Evolutionary conservation across 305 asterid genomes (phyloP).

Genomic region (Rubia tinctorum): DNA sequence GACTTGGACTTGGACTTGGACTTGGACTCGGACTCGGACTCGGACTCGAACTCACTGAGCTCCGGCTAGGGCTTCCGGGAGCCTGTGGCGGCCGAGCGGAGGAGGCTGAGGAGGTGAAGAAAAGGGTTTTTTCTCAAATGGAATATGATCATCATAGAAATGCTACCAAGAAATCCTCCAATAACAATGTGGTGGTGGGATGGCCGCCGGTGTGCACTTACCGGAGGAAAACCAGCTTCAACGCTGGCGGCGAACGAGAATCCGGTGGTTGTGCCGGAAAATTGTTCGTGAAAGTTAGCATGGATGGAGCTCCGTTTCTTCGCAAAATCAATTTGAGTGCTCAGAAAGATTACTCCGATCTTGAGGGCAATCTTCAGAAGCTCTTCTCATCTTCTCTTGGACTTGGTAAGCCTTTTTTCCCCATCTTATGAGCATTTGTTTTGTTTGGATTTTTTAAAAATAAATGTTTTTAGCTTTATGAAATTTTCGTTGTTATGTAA

Average conservation of each 20-base stretch:
- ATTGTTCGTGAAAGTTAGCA: slow-evolving; percentile 75
- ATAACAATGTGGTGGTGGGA: slow-evolving; percentile 45
- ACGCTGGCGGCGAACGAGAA: not conserved
- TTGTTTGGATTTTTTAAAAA: not conserved
- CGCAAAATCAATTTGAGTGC: slow-evolving; percentile 63
- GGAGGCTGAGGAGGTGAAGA: slow-evolving; percentile 50
- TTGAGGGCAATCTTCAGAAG: slow-evolving; percentile 47
- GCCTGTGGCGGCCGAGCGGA: slow-evolving; percentile 22
- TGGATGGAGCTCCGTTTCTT: slow-evolving; percentile 90
- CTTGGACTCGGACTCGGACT: slow-evolving; percentile 38
- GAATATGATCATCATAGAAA: slow-evolving; percentile 6
- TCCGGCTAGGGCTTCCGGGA: slow-evolving; percentile 75
- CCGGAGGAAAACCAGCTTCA: slow-evolving; percentile 43
- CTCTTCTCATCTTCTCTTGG: slow-evolving; percentile 51
- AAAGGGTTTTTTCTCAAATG: slow-evolving; percentile 53
- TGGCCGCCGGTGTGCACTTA: slow-evolving; percentile 88
- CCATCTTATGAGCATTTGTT: not conserved
- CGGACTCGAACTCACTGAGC: slow-evolving; percentile 73
- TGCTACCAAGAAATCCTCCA: not conserved
- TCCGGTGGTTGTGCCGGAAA: slow-evolving; percentile 20
- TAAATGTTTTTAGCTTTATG: too few species aligned
- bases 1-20: slow-evolving; percentile 33
- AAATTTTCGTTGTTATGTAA: too few species aligned
- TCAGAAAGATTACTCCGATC: slow-evolving; percentile 46
- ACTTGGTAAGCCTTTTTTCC: slow-evolving; percentile 39